A percentile compares a stretch with the other conserved stretches of the same genome.
Evolutionary conservation across 2,329 filamentous ascomycete species (phyloP).

Genomic region (Neonectria neomacrospora): DNA sequence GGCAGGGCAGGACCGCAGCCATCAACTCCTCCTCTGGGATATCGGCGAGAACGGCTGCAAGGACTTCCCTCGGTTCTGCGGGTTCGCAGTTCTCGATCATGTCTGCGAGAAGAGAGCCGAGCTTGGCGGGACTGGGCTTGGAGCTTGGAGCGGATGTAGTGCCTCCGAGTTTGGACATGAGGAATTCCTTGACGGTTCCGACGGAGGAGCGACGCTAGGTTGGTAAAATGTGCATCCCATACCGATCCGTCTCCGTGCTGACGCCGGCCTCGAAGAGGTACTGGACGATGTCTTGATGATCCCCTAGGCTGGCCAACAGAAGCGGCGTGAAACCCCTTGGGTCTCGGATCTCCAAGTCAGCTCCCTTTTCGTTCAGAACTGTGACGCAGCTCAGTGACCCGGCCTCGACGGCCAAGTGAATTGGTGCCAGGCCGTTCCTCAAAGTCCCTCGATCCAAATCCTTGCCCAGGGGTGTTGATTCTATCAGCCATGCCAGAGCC

Average conservation of each 20-base stretch:
- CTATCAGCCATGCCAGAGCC: constrained; percentile 32
- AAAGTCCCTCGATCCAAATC: constrained; percentile 26
- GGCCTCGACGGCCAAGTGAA: constrained; percentile 35
- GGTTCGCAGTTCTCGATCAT: constrained; percentile 26
- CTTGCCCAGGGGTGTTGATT: constrained; percentile 25
- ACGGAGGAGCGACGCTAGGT: constrained; percentile 6
- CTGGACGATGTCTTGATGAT: constrained; percentile 27
- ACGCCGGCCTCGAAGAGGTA: constrained; percentile 29
- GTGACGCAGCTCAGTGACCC: constrained; percentile 36
- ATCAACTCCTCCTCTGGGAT: constrained; percentile 30
- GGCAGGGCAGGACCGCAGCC: constrained; percentile 38
- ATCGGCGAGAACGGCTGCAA: constrained; percentile 29
- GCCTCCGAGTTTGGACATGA: constrained; percentile 4
- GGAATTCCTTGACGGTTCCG: constrained; percentile 12
- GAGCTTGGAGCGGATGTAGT: no score
- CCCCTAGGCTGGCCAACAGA: constrained; percentile 25
- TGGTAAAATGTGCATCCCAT: constrained; percentile 15
- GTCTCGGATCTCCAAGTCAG: constrained; percentile 32
- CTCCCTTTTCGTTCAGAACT: constrained; percentile 20
- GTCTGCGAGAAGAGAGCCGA: constrained; percentile 33
- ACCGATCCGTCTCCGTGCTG: constrained; percentile 14
- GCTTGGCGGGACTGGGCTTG: constrained; percentile 7
- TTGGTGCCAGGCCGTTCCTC: constrained; percentile 27
- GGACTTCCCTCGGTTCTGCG: constrained; percentile 7
- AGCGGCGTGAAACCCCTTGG: constrained; percentile 34